phyloP scores from a whole-genome alignment of 2,329 filamentous ascomycete genomes.

The Tolypocladium inflatum region DNA sequence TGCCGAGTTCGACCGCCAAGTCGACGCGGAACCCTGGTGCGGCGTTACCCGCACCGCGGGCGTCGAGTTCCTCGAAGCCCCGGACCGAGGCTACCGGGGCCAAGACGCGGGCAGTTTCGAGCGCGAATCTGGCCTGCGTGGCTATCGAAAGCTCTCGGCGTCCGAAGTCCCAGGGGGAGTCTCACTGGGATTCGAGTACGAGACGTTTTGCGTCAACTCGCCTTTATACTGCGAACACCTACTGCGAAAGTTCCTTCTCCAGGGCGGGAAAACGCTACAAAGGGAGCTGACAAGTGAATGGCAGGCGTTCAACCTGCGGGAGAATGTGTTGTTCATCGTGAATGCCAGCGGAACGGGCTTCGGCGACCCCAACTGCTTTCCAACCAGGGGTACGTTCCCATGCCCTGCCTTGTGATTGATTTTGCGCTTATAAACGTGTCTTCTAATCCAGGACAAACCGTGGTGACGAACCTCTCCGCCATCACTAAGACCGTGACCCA shows the following conservation, averaged over 20 bases:
- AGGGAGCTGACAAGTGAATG: constrained; percentile 18
- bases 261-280: constrained; percentile 17
- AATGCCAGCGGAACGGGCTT: constrained; percentile 26
- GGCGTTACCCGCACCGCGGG: constrained; percentile 40
- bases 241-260: constrained; percentile 19
- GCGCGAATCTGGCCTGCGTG: constrained; percentile 16
- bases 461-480: constrained; percentile 25
- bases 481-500: constrained; percentile 39
- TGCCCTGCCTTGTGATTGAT: not conserved
- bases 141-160: constrained; percentile 16
- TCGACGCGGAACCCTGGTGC: constrained; percentile 16
- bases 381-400: constrained; percentile 17
- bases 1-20: constrained; percentile 13
- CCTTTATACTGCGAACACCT: constrained; percentile 39
- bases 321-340: constrained; percentile 14
- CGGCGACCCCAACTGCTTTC: constrained; percentile 20
- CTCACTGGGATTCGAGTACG: constrained; percentile 38
- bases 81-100: constrained; percentile 25
- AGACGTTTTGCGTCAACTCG: constrained; percentile 45
- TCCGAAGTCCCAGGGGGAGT: constrained; percentile 32
- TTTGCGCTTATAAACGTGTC: not conserved
- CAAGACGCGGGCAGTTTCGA: constrained; percentile 16
- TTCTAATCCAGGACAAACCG: constrained; percentile 20
- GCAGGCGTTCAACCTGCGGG: constrained; percentile 17
- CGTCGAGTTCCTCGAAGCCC: constrained; percentile 42